Base-by-base conservation (phyloP, 306 rosid species). In the Sicyos baderoa region DNA sequence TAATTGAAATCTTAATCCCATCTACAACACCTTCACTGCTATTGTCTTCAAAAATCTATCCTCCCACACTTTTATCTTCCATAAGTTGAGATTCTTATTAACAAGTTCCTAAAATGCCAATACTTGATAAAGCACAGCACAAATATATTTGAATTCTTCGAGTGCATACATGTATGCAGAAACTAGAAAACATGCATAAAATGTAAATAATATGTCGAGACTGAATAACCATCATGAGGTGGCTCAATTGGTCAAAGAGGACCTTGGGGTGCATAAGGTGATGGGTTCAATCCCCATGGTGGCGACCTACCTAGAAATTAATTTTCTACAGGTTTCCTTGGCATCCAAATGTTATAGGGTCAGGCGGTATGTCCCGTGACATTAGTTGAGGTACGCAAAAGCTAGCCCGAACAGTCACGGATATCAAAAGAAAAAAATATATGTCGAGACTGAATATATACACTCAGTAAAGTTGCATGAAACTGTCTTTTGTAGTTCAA, bases 131-230 rank as follows among this genome's bases (percentile, higher is more conserved):
- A 44, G 53, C 70, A 18, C 52, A 42, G 2, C 53, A 12, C 54
- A 1, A 2, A 64, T 21, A 13, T 21, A 44, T 19, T 35, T 64
- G 70, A n/a, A 21, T 5, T 44, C 70, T 21, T 5, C 13, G 17
- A 64, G 54, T 42, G 70, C 45, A 64, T 64, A 44, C 21, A 1
- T 25, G 29, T 25, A 25, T 44, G 21, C 0, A 32, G 37, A 13
- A 64, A 11, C 18, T 44, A 19, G 50, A 16, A 18, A 4, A 62
- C 16, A 62, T 64, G 70, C 32, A 64, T 42, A 44, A 64, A 64
- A 19, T 64, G 16, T 64, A 64, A 42, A 44, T 21, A 44, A 64
- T 42, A 62, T 42, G 70, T 64, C 17, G 21, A 64, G 27, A 19
- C 2, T 11, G 51, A 40, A 40, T 37, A n/a, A n/a, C n/a, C n/a